Conservation (phyloP, 352 stramenopile genomes). For the Phytophthora megakarya region DNA sequence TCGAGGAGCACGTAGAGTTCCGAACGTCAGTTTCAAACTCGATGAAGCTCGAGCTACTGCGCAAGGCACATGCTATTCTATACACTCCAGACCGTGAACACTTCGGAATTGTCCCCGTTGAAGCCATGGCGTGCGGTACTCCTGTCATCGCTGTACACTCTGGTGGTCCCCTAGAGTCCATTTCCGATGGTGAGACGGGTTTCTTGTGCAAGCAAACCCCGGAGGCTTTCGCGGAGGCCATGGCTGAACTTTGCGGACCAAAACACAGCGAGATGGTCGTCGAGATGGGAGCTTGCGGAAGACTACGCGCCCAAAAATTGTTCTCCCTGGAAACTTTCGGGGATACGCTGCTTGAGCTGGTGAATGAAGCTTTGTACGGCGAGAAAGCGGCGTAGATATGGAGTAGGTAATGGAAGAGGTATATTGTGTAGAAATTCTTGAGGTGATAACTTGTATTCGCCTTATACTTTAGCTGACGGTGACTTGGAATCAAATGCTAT, state of each 20-base stretch:
- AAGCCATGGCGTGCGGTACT: constrained; percentile 96
- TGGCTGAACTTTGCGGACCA: constrained; percentile 60
- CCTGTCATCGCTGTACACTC: constrained; percentile 95
- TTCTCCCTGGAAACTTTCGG: constrained; percentile 83
- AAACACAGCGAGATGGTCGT: constrained; percentile 35
- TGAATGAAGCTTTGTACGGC: constrained; percentile 47
- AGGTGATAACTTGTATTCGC: constrained; percentile 15
- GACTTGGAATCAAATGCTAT: constrained; percentile 31
- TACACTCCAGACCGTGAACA: constrained; percentile 98
- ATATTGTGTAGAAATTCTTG: constrained; percentile 13
- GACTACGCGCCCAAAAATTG: constrained; percentile 50
- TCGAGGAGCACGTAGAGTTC: constrained; percentile 87
- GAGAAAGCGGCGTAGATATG: constrained; percentile 30
- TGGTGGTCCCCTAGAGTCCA: constrained; percentile 96
- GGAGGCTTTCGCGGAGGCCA: constrained; percentile 63
- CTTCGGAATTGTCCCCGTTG: constrained; percentile 99
- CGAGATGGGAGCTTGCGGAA: constrained; percentile 57
- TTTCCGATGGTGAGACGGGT: constrained; percentile 88
- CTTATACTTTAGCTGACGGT: constrained; percentile 30
- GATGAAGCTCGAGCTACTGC: constrained; percentile 88
- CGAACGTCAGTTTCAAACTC: constrained; percentile 87
- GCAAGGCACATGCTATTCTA: constrained; percentile 86
- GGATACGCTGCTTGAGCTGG: constrained; percentile 58
- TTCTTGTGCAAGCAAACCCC: constrained; percentile 76
- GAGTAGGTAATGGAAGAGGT: neutral